phyloP scores from a whole-genome alignment of 2,329 filamentous ascomycete species.

The Aspergillus sp. region DNA sequence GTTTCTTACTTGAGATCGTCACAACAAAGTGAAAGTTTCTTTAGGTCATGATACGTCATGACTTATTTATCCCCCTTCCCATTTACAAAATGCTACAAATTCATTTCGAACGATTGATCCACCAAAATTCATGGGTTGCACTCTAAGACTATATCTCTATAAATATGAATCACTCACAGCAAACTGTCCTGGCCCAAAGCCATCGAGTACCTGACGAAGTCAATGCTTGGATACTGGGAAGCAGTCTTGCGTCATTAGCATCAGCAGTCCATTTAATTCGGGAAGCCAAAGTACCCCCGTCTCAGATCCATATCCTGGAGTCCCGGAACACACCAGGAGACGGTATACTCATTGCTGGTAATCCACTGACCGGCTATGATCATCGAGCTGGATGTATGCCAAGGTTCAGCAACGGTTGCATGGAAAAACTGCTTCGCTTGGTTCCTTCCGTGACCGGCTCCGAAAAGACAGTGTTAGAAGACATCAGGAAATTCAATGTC shows the following conservation, averaged over 20 bases:
- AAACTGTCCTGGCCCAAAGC: too few species aligned
- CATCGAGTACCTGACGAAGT: too few species aligned
- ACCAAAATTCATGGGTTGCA: too few species aligned
- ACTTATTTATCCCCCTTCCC: too few species aligned
- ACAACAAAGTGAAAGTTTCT: too few species aligned
- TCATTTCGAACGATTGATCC: too few species aligned
- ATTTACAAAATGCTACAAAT: too few species aligned
- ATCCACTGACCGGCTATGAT: constrained; percentile 30
- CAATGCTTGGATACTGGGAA: constrained; percentile 40
- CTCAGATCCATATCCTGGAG: constrained; percentile 32
- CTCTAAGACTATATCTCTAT: too few species aligned
- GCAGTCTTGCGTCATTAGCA: constrained; percentile 31
- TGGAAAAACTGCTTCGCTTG: constrained; percentile 28
- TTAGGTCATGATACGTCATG: too few species aligned
- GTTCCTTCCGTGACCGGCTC: constrained; percentile 19
- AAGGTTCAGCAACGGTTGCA: constrained; percentile 26
- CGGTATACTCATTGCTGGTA: constrained; percentile 22
- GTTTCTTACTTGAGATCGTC: too few species aligned
- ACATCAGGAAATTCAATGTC: constrained; percentile 9
- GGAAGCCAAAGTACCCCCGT: constrained; percentile 29
- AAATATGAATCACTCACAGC: too few species aligned
- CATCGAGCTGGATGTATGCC: constrained; percentile 32
- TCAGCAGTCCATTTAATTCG: constrained; percentile 31
- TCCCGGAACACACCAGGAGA: constrained; percentile 25
- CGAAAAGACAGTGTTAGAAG: constrained; percentile 11